Conservation (phyloP, 495 filamentous ascomycete species). For the Polyplosphaeria fusca region DNA sequence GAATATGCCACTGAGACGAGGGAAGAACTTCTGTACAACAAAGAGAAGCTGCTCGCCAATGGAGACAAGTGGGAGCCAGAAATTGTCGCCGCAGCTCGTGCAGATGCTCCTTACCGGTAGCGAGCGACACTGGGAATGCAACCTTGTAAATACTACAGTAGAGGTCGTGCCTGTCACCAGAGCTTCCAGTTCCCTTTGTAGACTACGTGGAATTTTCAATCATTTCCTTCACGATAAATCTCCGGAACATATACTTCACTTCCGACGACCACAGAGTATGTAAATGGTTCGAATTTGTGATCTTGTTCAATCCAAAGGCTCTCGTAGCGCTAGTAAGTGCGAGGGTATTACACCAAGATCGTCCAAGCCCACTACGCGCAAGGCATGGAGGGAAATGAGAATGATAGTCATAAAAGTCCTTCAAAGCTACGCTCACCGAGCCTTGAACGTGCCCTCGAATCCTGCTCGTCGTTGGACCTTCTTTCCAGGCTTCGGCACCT, state of each 20-base stretch:
- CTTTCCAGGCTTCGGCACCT: constrained; percentile 61
- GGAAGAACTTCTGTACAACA: constrained; percentile 97
- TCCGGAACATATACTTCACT: no score
- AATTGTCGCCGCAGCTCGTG: constrained; percentile 83
- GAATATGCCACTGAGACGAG: constrained; percentile 97
- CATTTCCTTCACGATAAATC: no score
- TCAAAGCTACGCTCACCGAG: no score
- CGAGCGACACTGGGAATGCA: neutral
- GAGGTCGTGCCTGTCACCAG: neutral
- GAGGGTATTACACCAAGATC: no score
- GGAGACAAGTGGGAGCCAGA: constrained; percentile 99
- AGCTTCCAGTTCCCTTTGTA: constrained; percentile 4
- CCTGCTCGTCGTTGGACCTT: constrained; percentile 59
- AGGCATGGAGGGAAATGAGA: no score
- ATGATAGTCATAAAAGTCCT: no score
- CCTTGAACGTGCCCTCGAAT: constrained; percentile 89
- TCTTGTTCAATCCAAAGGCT: no score
- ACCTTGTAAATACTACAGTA: constrained; percentile 26
- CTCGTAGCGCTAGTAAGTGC: no score
- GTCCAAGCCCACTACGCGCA: no score
- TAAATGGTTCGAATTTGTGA: no score
- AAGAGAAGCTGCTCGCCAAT: constrained; percentile 87
- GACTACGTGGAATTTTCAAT: no score
- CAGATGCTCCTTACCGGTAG: constrained; percentile 52
- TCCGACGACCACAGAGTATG: no score